These are phyloP conservation scores for Erigeron canadensis DNA, from an alignment of 129 eudicot species.

Conservation along the genomic window DNA sequence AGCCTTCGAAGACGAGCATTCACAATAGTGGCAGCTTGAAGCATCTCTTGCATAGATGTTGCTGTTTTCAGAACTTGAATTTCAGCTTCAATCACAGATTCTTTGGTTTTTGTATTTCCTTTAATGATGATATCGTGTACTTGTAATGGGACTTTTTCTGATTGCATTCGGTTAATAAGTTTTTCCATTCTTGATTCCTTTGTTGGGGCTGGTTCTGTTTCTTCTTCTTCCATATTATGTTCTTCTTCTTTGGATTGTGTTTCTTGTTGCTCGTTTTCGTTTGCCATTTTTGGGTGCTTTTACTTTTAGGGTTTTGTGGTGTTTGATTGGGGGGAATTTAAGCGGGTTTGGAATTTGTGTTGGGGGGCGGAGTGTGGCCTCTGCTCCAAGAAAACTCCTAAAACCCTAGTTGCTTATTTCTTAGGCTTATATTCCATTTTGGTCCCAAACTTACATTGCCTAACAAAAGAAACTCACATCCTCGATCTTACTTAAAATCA, in stretches of 20 bases:
- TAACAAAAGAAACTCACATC: no score
- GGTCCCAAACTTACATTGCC: no score
- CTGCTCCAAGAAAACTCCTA: no score
- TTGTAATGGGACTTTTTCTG: conserved; percentile 59
- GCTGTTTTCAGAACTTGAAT: conserved; percentile 48
- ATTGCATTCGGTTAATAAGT: conserved; percentile 44
- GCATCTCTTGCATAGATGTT: conserved; percentile 61
- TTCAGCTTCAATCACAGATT: conserved; percentile 63
- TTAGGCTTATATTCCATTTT: no score
- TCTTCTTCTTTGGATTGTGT: conserved; percentile 33
- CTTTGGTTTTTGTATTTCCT: conserved; percentile 79
- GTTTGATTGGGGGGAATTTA: not conserved
- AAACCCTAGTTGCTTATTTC: no score
- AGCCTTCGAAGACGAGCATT: conserved; percentile 58
- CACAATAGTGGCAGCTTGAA: conserved; percentile 63
- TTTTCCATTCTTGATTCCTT: conserved; percentile 43
- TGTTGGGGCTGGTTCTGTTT: conserved; percentile 9
- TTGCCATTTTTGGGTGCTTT: no score
- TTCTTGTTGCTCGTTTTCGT: conserved; percentile 10
- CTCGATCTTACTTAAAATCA: no score
- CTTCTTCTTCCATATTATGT: conserved; percentile 46
- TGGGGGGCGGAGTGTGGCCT: not conserved
- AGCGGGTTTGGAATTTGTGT: no score
- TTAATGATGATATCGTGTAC: conserved; percentile 82
- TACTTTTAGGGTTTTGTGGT: conserved; percentile 16